These are phyloP conservation scores for Vigna radiata DNA, from an alignment of 306 rosid genomes.

Conservation along the genomic window DNA sequence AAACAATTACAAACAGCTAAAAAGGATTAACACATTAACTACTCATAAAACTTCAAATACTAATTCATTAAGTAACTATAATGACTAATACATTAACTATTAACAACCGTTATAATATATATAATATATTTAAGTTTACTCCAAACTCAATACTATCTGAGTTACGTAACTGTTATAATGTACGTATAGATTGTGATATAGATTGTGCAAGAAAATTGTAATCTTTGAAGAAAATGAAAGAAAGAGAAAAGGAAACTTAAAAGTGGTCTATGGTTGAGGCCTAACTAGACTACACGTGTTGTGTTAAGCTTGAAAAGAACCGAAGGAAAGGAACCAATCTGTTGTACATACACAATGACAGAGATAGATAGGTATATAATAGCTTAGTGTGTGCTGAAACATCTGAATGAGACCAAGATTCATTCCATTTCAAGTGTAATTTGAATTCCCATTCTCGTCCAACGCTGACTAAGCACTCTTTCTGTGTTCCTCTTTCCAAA, in stretches of 20 bases:
- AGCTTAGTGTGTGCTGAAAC: neutral
- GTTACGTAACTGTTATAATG: too few species aligned
- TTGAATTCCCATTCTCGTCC: slow-evolving; percentile 11
- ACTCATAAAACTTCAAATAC: too few species aligned
- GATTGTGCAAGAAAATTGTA: too few species aligned
- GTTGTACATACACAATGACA: neutral
- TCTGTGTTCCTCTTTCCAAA: neutral
- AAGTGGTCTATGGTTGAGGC: neutral
- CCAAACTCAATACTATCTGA: too few species aligned
- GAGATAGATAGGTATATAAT: neutral
- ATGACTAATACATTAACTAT: too few species aligned
- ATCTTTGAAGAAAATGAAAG: too few species aligned
- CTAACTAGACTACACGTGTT: slow-evolving; percentile 15
- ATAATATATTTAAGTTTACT: too few species aligned
- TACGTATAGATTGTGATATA: too few species aligned
- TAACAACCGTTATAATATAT: too few species aligned
- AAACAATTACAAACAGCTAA: too few species aligned
- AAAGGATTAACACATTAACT: too few species aligned
- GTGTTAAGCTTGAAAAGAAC: neutral
- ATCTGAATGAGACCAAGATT: slow-evolving; percentile 4
- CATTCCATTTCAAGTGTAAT: neutral
- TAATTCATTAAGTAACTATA: too few species aligned
- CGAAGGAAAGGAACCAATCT: neutral
- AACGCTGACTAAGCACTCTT: neutral
- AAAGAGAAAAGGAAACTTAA: neutral